Evolutionary conservation across 108 stramenopile species (phyloP).

Genomic region (Skeletonema grethae): DNA sequence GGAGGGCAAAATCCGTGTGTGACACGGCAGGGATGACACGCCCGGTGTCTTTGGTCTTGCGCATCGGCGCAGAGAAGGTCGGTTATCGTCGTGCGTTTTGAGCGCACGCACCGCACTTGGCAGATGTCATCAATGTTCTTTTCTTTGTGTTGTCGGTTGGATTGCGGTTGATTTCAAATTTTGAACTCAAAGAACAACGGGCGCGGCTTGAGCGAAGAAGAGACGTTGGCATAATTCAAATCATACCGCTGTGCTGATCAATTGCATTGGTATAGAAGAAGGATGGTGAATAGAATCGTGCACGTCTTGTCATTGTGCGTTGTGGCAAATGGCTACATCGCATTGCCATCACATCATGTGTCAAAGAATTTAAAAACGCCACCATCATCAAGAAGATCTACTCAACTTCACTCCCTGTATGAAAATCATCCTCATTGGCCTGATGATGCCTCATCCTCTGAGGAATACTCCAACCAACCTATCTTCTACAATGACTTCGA

Average conservation of each 20-base stretch:
- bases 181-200: no score
- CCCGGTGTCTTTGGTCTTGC: no score
- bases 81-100: no score
- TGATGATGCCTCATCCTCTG: background rate
- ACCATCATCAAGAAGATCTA: constrained; percentile 1
- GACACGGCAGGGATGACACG: no score
- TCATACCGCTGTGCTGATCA: no score
- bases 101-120: no score
- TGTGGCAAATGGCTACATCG: background rate
- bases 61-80: no score
- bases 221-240: no score
- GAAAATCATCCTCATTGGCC: background rate
- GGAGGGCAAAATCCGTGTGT: no score
- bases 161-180: no score
- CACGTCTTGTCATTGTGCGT: background rate
- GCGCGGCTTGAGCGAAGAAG: background rate
- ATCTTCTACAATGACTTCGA: constrained; percentile 1
- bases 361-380: background rate
- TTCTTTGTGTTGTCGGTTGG: no score
- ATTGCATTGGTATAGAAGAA: background rate
- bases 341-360: background rate
- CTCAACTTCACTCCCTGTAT: background rate
- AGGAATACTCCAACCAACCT: background rate
- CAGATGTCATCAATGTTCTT: no score
- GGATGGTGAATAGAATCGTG: background rate